Base-by-base conservation (phyloP, 2,329 filamentous ascomycete species). In the Sclerotinia glacialis region DNA sequence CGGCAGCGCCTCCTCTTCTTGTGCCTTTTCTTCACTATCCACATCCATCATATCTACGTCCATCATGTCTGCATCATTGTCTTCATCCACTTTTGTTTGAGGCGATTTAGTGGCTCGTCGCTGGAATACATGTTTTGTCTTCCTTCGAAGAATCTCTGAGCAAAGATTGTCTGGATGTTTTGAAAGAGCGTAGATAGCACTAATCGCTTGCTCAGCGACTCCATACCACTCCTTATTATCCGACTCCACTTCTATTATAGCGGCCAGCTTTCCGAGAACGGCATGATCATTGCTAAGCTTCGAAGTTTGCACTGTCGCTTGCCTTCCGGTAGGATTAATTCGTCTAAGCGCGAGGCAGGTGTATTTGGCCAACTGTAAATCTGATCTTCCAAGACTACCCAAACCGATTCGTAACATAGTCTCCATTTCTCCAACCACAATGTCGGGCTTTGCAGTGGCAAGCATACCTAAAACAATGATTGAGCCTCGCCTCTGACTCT, bases 401-500 rank as follows among this genome's bases (percentile, higher is more conserved):
- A 99, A 84, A 21, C 95, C 95, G 61, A 96, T 96, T 16, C 91
- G 87, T 23, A 99, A 82, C 86, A 97, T 97, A 0, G 90, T 90
- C 78, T 98, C 94, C 81, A 98, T 96, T 78, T 99, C 94, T 68
- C 91, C 92, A 18, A 97, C 90, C 2, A 96, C 92, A 68, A 99
- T 95, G 70, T 97, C 91, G 0, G 94, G 93, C 69, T 91, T 92
- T 2, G 96, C 95, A 2, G 95, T 88, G 5, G 94, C 93, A 64
- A 99, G 84, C 96, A 99, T 99, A 21, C 96, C 94, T 3, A 99
- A 83, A 8, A 98, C 91, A 70, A 99, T 98, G 76, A 99, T 98
- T 60, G 95, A 89, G 34, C 95, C 95, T 53, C 95, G 86, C 69
- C 95, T 86, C 78, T 98, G 95, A 2, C 88, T 94, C 73, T 88